Percentiles rank a stretch among this genome's conserved stretches.
These are phyloP conservation scores for Calocybe cyanea DNA, from an alignment of 768 basidiomycete species.

Conservation along the genomic window DNA sequence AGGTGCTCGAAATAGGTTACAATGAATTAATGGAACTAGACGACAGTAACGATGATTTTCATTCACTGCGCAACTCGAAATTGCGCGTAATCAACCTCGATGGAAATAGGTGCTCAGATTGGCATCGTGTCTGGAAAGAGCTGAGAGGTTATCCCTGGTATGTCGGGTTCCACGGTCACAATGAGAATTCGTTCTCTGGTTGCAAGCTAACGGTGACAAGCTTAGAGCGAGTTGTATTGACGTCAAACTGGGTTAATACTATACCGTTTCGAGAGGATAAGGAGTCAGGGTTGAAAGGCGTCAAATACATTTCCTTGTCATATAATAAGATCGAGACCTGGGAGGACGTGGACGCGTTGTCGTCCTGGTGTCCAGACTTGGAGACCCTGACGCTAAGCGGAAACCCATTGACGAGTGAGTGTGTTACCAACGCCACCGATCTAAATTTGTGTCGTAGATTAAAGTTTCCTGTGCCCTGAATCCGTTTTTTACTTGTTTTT, in stretches of 20 bases:
- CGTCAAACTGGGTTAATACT: constrained; percentile 52
- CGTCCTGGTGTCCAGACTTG: constrained; percentile 66
- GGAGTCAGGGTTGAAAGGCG: constrained; percentile 24
- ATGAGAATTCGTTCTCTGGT: not conserved
- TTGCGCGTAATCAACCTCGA: constrained; percentile 67
- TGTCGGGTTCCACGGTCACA: constrained; percentile 20
- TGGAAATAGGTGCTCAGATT: constrained; percentile 56
- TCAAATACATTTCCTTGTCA: constrained; percentile 63
- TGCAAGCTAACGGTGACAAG: constrained; percentile 34
- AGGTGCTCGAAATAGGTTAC: constrained; percentile 64
- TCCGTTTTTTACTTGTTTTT: not conserved
- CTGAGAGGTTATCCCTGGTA: constrained; percentile 45
- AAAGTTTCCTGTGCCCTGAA: constrained; percentile 4
- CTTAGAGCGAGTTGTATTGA: constrained; percentile 60
- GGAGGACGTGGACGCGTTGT: constrained; percentile 61
- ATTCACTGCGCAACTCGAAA: constrained; percentile 17
- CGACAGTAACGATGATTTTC: constrained; percentile 15
- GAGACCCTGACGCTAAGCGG: constrained; percentile 55
- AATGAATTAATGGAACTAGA: constrained; percentile 47
- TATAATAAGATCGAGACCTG: constrained; percentile 56
- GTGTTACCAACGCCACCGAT: constrained; percentile 19
- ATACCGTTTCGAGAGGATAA: constrained; percentile 40
- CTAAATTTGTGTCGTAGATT: too few species aligned
- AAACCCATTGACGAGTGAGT: constrained; percentile 60
- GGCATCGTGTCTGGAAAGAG: constrained; percentile 46